Conservation (phyloP, 257 asterid species). For the Echites panduratus region DNA sequence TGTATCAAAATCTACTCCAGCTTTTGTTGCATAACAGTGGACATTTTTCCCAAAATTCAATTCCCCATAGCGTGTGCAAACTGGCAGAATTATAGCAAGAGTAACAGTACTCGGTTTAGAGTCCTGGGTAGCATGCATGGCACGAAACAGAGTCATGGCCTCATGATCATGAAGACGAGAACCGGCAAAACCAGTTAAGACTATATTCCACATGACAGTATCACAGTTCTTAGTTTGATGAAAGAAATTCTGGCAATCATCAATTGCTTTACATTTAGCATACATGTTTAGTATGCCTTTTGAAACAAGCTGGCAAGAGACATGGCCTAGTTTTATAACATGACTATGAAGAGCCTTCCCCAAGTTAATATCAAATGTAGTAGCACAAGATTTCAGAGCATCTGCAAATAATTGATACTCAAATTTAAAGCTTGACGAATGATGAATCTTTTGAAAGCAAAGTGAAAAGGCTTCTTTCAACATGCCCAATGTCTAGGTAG, state of each 20-base stretch:
- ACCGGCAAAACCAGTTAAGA: slow-evolving; percentile 61
- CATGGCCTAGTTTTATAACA: slow-evolving; percentile 54
- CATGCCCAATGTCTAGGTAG: not conserved
- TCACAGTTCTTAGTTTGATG: slow-evolving; percentile 36
- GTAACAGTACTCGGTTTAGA: slow-evolving; percentile 53
- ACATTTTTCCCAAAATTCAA: slow-evolving; percentile 44
- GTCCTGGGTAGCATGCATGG: slow-evolving; percentile 29
- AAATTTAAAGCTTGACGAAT: slow-evolving; percentile 22
- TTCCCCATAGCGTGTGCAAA: slow-evolving; percentile 38
- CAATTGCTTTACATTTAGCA: slow-evolving; percentile 63
- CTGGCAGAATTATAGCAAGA: slow-evolving; percentile 71
- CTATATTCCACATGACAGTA: slow-evolving; percentile 70
- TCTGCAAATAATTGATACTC: slow-evolving; percentile 45
- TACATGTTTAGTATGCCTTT: slow-evolving; percentile 81
- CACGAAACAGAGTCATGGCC: slow-evolving; percentile 42
- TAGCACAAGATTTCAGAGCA: slow-evolving; percentile 58
- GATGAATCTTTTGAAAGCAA: slow-evolving; percentile 30
- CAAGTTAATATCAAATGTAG: slow-evolving; percentile 25
- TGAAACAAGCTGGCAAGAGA: slow-evolving; percentile 40
- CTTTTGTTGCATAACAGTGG: slow-evolving; percentile 53
- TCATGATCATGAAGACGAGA: slow-evolving; percentile 41
- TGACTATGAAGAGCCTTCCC: slow-evolving; percentile 60
- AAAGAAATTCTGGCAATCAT: slow-evolving; percentile 51
- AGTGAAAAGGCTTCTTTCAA: slow-evolving; percentile 38
- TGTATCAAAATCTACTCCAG: slow-evolving; percentile 59